Evolutionary conservation across 345 rosid species (phyloP), one percentile per base, ranked within the genome.

Genomic region (Capsella bursapastoris): DNA sequence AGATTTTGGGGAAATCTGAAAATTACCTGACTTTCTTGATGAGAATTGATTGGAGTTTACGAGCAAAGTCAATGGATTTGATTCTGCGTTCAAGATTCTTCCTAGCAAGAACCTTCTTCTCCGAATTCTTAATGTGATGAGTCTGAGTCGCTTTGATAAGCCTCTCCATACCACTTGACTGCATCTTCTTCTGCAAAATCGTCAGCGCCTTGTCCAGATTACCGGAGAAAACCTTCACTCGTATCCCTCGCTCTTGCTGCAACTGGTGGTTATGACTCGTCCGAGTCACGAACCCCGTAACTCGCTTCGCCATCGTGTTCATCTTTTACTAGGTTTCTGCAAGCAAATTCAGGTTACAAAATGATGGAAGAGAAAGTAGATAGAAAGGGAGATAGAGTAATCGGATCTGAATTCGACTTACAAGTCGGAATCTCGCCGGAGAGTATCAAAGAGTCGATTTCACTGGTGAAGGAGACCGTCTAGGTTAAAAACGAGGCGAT

Each of bases 101-200:
- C 53, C 91, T 89, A 4, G 98, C 97, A 56, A 94, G 63, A 52
- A 94, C 86, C 32, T 95, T 88, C 84, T 88, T 91, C 91, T 94
- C 97, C 34, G 98, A 94, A 73, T 94, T 90, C 88, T 90, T 94
- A 57, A 90, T 40, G 79, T 91, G 98, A 57, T 75, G 87, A 25
- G 79, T 84, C 85, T 84, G 88, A 50, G 80, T 71, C 4, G 75
- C 75, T 86, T 88, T 94, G 37, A 94, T 90, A 72, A 91, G 71
- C 78, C 98, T 79, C 70, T 94, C 98, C 53, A 91, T 86, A 71
- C 98, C 98, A 66, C 97, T 91, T 7, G 91, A 82, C 28, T 75
- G 82, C 98, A 94, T 94, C 85, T 82, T 80, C 78, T 86, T 84
- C 89, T 92, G 95, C 93, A 94, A 66, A 1, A 79, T 7, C 45